phyloP scores from a whole-genome alignment of 1,284 basidiomycete genomes.

The Neolentinus lepideus region DNA sequence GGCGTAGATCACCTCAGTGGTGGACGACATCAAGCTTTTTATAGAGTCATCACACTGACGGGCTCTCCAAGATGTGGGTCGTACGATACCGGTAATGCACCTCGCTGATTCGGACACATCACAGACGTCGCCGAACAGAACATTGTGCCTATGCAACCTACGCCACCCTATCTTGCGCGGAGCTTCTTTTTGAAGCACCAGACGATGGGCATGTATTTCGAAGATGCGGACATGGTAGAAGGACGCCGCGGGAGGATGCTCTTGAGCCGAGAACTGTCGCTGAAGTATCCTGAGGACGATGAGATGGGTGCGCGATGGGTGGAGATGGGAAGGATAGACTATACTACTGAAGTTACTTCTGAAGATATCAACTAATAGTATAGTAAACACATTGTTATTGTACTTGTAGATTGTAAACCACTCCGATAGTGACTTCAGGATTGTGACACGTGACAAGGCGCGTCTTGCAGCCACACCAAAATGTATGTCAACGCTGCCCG shows the following conservation, averaged over 20 bases:
- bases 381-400: too few species aligned
- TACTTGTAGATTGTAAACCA: too few species aligned
- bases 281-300: constrained; percentile 28
- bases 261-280: constrained; percentile 23
- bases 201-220: constrained; percentile 21
- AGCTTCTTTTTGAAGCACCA: constrained; percentile 15
- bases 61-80: constrained; percentile 36
- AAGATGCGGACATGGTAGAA: constrained; percentile 16
- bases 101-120: background rate
- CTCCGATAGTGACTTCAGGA: too few species aligned
- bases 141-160: constrained; percentile 16
- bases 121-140: constrained; percentile 29
- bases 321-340: background rate
- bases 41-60: constrained; percentile 30
- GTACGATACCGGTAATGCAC: too few species aligned
- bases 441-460: background rate
- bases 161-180: constrained; percentile 9
- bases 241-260: constrained; percentile 19
- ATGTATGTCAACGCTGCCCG: background rate
- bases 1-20: constrained; percentile 29
- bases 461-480: background rate
- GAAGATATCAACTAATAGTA: too few species aligned
- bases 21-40: constrained; percentile 47
- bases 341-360: too few species aligned
- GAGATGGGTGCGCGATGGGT: constrained; percentile 11